Conservation (phyloP, 257 asterid species). For the Henckelia pumila region DNA sequence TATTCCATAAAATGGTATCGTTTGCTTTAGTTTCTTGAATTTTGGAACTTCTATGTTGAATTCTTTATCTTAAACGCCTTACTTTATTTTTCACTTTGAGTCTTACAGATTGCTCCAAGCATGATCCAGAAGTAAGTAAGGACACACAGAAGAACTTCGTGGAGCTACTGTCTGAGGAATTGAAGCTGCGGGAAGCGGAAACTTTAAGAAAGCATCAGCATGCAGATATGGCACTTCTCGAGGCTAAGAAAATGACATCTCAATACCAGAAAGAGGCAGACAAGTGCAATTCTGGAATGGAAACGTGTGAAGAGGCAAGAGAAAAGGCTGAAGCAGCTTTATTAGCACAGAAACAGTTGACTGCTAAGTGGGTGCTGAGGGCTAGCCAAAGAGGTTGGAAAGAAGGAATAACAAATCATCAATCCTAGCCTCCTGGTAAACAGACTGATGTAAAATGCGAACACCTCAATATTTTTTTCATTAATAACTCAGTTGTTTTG, state of each 20-base stretch:
- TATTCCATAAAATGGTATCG: not conserved
- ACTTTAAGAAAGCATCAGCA: slow-evolving; percentile 76
- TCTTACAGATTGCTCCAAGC: slow-evolving; percentile 78
- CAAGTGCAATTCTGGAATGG: slow-evolving; percentile 56
- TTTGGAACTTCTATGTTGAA: not conserved
- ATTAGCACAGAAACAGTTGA: slow-evolving; percentile 62
- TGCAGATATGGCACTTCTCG: slow-evolving; percentile 83
- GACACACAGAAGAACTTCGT: slow-evolving; percentile 83
- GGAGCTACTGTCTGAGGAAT: slow-evolving; percentile 78
- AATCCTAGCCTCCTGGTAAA: not conserved
- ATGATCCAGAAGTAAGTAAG: slow-evolving; percentile 73
- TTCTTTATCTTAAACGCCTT: not conserved
- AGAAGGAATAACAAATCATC: slow-evolving; percentile 26
- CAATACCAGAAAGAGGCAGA: slow-evolving; percentile 56
- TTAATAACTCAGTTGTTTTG: not conserved
- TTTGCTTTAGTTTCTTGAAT: not conserved
- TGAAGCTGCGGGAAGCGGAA: slow-evolving; percentile 74
- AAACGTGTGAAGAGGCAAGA: slow-evolving; percentile 59
- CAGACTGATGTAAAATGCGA: not conserved
- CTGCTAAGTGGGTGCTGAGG: slow-evolving; percentile 79
- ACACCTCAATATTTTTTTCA: not conserved
- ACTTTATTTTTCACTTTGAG: not conserved
- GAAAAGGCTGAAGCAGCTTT: slow-evolving; percentile 50
- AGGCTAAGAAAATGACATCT: slow-evolving; percentile 43
- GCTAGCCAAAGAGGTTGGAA: slow-evolving; percentile 91